Evolutionary conservation across 176 grass and related monocot species (phyloP).

Genomic region (Themeda triandra): DNA sequence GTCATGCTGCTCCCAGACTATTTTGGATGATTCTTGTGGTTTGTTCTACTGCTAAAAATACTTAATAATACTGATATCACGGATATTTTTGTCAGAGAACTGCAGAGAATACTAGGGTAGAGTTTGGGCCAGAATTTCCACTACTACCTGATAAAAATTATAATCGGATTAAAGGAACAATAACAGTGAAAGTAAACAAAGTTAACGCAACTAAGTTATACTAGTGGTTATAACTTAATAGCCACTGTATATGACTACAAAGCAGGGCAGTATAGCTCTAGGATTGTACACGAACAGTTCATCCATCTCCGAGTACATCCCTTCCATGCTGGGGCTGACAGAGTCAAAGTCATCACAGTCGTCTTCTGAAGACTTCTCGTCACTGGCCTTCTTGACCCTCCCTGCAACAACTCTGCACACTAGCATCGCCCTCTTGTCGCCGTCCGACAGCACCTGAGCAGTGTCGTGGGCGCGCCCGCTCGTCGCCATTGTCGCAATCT

Average conservation of each 20-base stretch:
- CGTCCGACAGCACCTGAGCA: neutral
- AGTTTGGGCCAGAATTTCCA: neutral
- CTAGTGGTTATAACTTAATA: slow-evolving; percentile 29
- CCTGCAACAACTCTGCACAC: slow-evolving; percentile 91
- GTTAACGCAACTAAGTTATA: neutral
- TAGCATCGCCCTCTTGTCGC: slow-evolving; percentile 69
- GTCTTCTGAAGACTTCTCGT: slow-evolving; percentile 23
- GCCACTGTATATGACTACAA: slow-evolving; percentile 76
- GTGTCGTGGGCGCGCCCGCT: slow-evolving; percentile 63
- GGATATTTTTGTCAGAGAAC: neutral
- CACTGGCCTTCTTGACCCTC: slow-evolving; percentile 53
- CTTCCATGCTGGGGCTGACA: slow-evolving; percentile 22
- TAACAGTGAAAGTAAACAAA: neutral
- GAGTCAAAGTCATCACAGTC: slow-evolving; percentile 38
- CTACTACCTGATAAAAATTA: neutral
- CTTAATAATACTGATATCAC: neutral
- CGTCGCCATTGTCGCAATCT: slow-evolving; percentile 60
- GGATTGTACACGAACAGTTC: slow-evolving; percentile 70
- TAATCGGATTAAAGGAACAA: neutral
- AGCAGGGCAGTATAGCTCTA: slow-evolving; percentile 84
- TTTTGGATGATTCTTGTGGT: neutral
- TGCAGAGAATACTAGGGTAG: neutral
- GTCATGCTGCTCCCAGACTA: neutral
- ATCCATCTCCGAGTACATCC: slow-evolving; percentile 50
- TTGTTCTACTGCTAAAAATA: neutral